Conservation (phyloP, 1,284 basidiomycete genomes). For the Abortiporus biennis region DNA sequence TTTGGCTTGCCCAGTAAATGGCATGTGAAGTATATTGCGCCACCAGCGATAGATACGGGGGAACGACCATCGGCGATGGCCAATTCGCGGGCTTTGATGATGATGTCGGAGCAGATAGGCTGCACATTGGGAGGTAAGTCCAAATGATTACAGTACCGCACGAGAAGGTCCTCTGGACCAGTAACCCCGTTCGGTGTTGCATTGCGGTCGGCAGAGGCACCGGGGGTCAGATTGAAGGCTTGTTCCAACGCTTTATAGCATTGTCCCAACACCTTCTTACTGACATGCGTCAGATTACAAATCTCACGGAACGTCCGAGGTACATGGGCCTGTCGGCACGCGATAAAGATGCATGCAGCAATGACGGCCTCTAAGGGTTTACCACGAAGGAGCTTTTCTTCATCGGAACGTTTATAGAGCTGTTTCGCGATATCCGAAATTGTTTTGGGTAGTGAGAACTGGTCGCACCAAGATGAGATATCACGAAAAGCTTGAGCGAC, state of each 20-base stretch:
- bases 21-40: slow-evolving; percentile 92
- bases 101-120: slow-evolving; percentile 82
- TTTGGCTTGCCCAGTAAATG: slow-evolving; percentile 73
- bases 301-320: slow-evolving; percentile 96
- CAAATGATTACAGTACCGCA: slow-evolving; percentile 93
- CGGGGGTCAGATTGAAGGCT: slow-evolving; percentile 84
- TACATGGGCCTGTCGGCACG: slow-evolving; percentile 91
- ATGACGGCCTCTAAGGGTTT: slow-evolving; percentile 92
- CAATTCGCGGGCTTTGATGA: slow-evolving; percentile 73
- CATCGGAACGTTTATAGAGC: slow-evolving; percentile 94
- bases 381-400: slow-evolving; percentile 89
- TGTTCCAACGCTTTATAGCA: slow-evolving; percentile 93
- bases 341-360: slow-evolving; percentile 97
- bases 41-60: slow-evolving; percentile 94
- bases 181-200: slow-evolving; percentile 38
- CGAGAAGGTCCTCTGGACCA: slow-evolving; percentile 81
- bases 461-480: slow-evolving; percentile 91
- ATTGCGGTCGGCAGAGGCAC: slow-evolving; percentile 40
- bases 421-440: slow-evolving; percentile 96
- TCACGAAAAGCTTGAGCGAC: slow-evolving; percentile 86
- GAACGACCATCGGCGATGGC: slow-evolving; percentile 90
- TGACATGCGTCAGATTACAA: slow-evolving; percentile 87
- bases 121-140: slow-evolving; percentile 83
- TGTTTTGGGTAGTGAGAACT: slow-evolving; percentile 91
- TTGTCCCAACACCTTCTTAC: slow-evolving; percentile 93